phyloP scores from a whole-genome alignment of 2,329 filamentous ascomycete species.

The Lasiodiplodia sp. region DNA sequence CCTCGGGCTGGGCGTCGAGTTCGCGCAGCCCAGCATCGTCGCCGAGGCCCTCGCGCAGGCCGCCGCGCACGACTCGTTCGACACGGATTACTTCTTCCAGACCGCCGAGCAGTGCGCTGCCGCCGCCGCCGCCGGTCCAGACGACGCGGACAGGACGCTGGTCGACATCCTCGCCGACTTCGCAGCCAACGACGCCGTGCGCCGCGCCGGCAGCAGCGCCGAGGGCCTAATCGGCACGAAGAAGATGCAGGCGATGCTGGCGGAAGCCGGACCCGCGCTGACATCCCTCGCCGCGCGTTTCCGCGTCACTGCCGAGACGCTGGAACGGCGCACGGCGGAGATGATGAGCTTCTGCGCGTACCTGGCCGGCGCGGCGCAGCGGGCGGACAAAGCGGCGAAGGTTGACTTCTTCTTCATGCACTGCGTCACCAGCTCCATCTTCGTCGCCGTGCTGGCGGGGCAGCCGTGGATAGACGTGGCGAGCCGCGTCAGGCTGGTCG shows the following conservation, averaged over 20 bases:
- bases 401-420: slow-evolving; percentile 89
- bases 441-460: slow-evolving; percentile 67
- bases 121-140: too few species aligned
- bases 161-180: too few species aligned
- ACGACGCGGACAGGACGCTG: too few species aligned
- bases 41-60: slow-evolving; percentile 81
- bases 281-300: too few species aligned
- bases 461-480: slow-evolving; percentile 65
- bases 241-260: slow-evolving; percentile 48
- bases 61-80: slow-evolving; percentile 69
- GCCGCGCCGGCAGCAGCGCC: too few species aligned
- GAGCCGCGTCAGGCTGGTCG: slow-evolving; percentile 73
- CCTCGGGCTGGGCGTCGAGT: slow-evolving; percentile 84
- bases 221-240: slow-evolving; percentile 60
- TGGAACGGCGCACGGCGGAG: slow-evolving; percentile 66
- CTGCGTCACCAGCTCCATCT: slow-evolving; percentile 78
- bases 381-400: slow-evolving; percentile 69
- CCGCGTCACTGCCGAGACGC: slow-evolving; percentile 34
- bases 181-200: too few species aligned
- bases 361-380: slow-evolving; percentile 61
- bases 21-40: slow-evolving; percentile 79
- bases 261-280: slow-evolving; percentile 37
- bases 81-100: slow-evolving; percentile 52
- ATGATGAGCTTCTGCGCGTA: slow-evolving; percentile 64
- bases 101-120: too few species aligned